Conservation (phyloP, 2,329 filamentous ascomycete species). For the Epichloe sylvatica region DNA sequence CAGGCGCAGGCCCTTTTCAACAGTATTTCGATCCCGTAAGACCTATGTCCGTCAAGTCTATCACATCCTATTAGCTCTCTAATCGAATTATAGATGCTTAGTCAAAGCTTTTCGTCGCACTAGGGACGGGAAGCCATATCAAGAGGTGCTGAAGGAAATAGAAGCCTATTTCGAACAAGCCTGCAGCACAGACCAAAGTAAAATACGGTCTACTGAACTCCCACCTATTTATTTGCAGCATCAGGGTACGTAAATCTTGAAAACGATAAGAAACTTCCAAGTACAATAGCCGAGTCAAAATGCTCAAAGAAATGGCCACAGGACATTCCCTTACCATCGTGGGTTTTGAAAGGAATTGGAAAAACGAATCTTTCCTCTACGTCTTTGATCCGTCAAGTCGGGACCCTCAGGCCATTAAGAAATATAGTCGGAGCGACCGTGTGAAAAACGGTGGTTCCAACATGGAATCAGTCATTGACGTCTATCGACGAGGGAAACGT, state of each 20-base stretch:
- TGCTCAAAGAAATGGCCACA: slow-evolving; percentile 8
- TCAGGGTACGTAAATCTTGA: slow-evolving; percentile 34
- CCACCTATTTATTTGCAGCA: slow-evolving; percentile 88
- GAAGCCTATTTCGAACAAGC: slow-evolving; percentile 61
- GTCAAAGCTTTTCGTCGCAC: slow-evolving; percentile 44
- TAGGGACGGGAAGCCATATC: slow-evolving; percentile 30
- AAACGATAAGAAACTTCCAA: neutral
- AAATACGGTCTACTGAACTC: slow-evolving; percentile 56
- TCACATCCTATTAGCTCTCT: neutral
- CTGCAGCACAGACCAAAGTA: slow-evolving; percentile 30
- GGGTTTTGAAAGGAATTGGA: slow-evolving; percentile 57
- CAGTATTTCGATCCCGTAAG: slow-evolving; percentile 52
- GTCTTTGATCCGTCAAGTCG: slow-evolving; percentile 82
- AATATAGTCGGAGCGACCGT: slow-evolving; percentile 35
- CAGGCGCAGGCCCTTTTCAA: slow-evolving; percentile 68
- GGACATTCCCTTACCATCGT: slow-evolving; percentile 87
- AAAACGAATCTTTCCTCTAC: slow-evolving; percentile 55
- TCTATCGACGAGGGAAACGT: slow-evolving; percentile 55
- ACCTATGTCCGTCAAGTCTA: slow-evolving; percentile 3
- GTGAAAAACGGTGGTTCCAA: slow-evolving; percentile 29
- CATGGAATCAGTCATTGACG: slow-evolving; percentile 39
- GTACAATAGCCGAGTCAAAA: neutral
- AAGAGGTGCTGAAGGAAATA: slow-evolving; percentile 50
- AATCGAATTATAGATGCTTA: slow-evolving; percentile 34
- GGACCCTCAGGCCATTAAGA: slow-evolving; percentile 49